phyloP scores from a whole-genome alignment of 495 filamentous ascomycete genomes.

The Podospora australis region DNA sequence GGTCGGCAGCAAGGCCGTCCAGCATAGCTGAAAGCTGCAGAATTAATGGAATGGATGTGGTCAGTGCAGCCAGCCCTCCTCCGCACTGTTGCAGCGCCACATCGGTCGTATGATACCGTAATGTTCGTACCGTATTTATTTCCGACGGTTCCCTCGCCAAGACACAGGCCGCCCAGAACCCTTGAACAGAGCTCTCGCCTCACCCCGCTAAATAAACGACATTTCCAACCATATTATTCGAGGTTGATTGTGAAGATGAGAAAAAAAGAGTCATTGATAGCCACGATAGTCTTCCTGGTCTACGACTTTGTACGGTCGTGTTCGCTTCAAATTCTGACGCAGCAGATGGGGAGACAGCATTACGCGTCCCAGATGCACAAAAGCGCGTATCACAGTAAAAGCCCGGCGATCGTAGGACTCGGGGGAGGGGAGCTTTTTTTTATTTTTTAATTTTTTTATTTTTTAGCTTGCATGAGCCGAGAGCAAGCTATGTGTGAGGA shows the following conservation, averaged over 20 bases:
- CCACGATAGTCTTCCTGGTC: too few relatives aligned
- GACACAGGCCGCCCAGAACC: conserved; percentile 8
- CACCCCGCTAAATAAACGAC: conserved; percentile 4
- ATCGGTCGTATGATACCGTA: conserved; percentile 10
- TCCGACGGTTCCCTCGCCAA: neutral
- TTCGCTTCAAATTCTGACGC: neutral
- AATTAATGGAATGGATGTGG: too few relatives aligned
- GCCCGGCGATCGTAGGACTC: conserved; percentile 3
- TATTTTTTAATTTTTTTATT: neutral
- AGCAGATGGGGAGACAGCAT: neutral
- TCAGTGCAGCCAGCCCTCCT: conserved; percentile 11
- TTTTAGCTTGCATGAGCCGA: conserved; percentile 2
- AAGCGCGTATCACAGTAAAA: conserved; percentile 10
- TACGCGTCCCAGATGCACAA: conserved; percentile 3
- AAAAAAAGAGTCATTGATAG: too few relatives aligned
- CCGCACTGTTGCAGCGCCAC: conserved; percentile 42
- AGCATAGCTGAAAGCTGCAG: conserved; percentile 44
- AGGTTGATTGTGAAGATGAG: too few relatives aligned
- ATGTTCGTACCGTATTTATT: conserved; percentile 3
- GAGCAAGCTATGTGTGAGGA: neutral
- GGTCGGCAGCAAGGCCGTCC: conserved; percentile 18
- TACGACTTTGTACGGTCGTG: too few relatives aligned
- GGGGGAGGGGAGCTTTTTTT: too few relatives aligned
- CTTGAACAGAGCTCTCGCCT: conserved; percentile 3
- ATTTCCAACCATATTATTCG: too few relatives aligned